Evolutionary conservation across 495 filamentous ascomycete species (phyloP).

Genomic region (Penicillium canescens): DNA sequence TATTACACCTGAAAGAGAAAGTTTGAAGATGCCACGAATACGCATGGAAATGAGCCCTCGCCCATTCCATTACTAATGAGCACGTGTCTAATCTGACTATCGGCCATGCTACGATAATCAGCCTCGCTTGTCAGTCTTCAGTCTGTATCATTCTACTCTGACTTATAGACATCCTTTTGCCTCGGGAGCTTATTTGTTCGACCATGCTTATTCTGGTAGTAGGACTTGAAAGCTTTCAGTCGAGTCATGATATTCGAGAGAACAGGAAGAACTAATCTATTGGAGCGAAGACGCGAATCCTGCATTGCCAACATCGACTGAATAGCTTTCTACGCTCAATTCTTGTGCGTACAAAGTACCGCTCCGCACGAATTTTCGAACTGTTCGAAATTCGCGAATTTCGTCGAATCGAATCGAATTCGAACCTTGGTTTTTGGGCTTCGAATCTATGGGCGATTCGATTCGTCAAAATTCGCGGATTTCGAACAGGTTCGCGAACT

Average conservation of each 20-base stretch:
- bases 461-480: no score
- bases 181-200: not conserved
- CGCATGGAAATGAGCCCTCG: not conserved
- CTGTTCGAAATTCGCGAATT: no score
- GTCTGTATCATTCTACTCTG: slow-evolving; percentile 1
- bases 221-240: slow-evolving; percentile 1
- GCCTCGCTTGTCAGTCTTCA: not conserved
- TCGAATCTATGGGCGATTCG: no score
- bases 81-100: not conserved
- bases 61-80: not conserved
- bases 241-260: slow-evolving; percentile 1
- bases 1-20: not conserved
- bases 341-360: no score
- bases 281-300: slow-evolving; percentile 2
- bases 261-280: not conserved
- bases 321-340: no score
- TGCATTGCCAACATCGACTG: not conserved
- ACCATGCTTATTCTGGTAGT: slow-evolving; percentile 1
- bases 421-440: no score
- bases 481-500: no score
- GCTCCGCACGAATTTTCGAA: no score
- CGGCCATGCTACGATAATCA: slow-evolving; percentile 3
- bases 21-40: not conserved
- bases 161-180: slow-evolving; percentile 4
- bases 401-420: no score